Base-by-base conservation (phyloP, 2,329 filamentous ascomycete species). In the Ceratocystis ficicola region DNA sequence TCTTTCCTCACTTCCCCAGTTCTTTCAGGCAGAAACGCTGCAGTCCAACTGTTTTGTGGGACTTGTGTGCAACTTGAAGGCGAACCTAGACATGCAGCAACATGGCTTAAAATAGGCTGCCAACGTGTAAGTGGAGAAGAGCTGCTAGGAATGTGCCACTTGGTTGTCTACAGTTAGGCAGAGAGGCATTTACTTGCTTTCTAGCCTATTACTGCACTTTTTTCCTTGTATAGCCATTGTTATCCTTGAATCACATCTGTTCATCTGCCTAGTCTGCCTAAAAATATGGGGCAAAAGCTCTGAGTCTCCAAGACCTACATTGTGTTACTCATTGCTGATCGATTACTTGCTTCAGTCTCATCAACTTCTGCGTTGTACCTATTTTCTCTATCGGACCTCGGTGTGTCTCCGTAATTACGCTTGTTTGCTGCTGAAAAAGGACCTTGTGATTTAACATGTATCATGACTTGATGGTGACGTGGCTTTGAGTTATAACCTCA, bases 381-480 rank as follows among this genome's bases (percentile, higher is more conserved):
- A 2, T 20, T 5, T 48, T n/a, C n/a, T n/a, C 20, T 5, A 3
- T 20, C 17, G 3, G 2, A 17, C 3, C n/a, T 20, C 5, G 0
- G 10, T 12, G 10, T 1, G 7, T 7, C 8, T 20, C 48, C 12
- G 25, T 25, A 52, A 10, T 52, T 52, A 2, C 5, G 46, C 2
- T 28, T 6, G 10, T 36, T 36, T 59, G 28, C 55, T 36, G 55
- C 36, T 59, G 55, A 59, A 59, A 59, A 59, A 20, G 2, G 22
- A 28, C 36, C 36, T 52, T 59, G 55, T 36, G 28, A 59, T 59
- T 59, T 59, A 59, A 59, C 55, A 59, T 41, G 55, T n/a, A 30
- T 20, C 55, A 59, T 59, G 55, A 20, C 55, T 32, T n/a, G 55
- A 36, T 17, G 1, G 50, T 17, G 32, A 57, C 55, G 10, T 63